Evolutionary conservation across 306 rosid species (phyloP).

Genomic region (Nissolia schottii): DNA sequence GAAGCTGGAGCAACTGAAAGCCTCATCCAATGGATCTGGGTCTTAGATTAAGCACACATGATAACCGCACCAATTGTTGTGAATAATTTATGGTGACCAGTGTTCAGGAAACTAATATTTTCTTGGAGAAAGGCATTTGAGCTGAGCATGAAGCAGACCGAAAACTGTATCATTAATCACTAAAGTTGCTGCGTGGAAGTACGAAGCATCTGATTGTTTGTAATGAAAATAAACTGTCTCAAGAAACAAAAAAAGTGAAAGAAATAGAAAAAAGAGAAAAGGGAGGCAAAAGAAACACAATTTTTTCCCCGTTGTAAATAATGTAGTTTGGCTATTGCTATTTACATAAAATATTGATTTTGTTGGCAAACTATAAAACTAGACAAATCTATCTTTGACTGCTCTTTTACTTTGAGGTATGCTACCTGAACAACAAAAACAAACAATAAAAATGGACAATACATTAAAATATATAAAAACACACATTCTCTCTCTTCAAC

Average conservation of each 20-base stretch:
- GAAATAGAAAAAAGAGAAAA: not conserved
- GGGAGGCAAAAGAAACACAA: not conserved
- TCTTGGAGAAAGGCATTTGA: not conserved
- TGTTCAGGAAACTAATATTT: not conserved
- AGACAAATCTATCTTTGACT: not conserved
- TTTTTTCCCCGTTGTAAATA: slow-evolving; percentile 10
- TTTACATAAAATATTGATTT: not conserved
- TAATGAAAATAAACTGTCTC: not conserved
- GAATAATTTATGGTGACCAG: not conserved
- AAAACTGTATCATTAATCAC: not conserved
- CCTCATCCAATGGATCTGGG: slow-evolving; percentile 50
- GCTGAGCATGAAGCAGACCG: not conserved
- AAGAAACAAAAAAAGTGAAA: not conserved
- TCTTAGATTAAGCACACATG: slow-evolving; percentile 31
- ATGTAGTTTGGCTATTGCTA: slow-evolving; percentile 2
- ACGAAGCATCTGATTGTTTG: not conserved
- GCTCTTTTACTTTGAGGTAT: too few species aligned
- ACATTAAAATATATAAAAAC: too few species aligned
- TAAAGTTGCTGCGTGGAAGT: not conserved
- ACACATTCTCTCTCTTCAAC: too few species aligned
- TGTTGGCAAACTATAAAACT: not conserved
- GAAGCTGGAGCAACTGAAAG: slow-evolving; percentile 70
- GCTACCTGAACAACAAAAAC: too few species aligned
- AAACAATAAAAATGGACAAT: too few species aligned
- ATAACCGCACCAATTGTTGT: not conserved